Conservation (phyloP, 2,329 filamentous ascomycete species). For the Hymenoscyphus occultus region DNA sequence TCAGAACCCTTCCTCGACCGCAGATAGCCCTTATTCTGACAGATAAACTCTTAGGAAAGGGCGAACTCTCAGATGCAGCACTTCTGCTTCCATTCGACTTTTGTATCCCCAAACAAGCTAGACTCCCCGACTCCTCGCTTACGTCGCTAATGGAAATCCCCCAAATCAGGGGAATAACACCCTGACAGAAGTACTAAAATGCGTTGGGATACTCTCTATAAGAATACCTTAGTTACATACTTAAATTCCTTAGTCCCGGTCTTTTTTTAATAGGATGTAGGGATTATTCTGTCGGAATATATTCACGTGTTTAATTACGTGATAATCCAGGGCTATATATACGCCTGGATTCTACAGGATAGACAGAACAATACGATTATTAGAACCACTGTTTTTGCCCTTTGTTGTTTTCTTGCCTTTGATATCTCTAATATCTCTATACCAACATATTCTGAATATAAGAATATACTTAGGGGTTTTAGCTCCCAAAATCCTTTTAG, state of each 20-base stretch:
- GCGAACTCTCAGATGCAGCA: not conserved
- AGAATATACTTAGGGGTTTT: too few species aligned
- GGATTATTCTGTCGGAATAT: too few species aligned
- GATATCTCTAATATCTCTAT: too few species aligned
- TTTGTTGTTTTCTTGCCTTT: too few species aligned
- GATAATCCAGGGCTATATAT: too few species aligned
- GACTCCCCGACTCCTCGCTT: not conserved
- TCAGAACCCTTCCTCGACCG: not conserved
- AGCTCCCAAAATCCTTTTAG: too few species aligned
- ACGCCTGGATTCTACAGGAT: too few species aligned
- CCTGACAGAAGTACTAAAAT: not conserved
- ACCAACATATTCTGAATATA: too few species aligned
- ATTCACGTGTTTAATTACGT: too few species aligned
- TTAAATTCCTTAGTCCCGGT: not conserved
- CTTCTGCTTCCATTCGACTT: not conserved
- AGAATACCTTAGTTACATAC: not conserved
- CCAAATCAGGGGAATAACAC: not conserved
- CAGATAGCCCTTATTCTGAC: not conserved
- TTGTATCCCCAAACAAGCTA: not conserved
- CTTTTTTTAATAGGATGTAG: not conserved
- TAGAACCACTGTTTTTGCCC: too few species aligned
- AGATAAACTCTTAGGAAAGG: not conserved
- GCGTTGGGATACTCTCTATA: not conserved
- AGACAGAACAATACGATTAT: too few species aligned
- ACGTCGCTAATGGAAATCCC: not conserved